Evolutionary conservation across 257 asterid species (phyloP), one percentile per base, ranked within the genome.

Genomic region (Salvia splendens): DNA sequence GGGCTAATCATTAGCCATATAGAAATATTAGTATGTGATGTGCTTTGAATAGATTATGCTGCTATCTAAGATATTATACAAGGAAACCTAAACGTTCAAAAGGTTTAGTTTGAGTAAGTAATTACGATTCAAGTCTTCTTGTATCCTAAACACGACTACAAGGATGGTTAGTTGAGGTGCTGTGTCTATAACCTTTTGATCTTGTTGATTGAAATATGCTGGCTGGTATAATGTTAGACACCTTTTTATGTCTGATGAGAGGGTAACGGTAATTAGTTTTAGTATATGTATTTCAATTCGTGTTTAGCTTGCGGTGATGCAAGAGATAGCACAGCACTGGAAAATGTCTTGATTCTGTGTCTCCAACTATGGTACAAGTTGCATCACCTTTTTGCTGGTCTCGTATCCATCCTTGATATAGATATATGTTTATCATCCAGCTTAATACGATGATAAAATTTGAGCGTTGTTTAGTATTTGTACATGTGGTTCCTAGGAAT

Each of bases 11-110:
- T 65, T 15, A 11, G 28, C 43, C 10, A 38, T 53, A 32, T 50
- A 32, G 11, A 1, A 61, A 32, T 12, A 40, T 40, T 16, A 24
- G 61, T 35, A 40, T 3, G 7, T 32, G 74, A 10, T 56, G 20
- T 68, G 58, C 50, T 62, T n/a, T 16, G 41, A 42, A 63, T 63
- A 33, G 49, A 30, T 52, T 62, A 45, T 62, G 50, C 4, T 41
- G 28, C 20, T 17, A 33, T 53, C 58, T 12, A 60, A 55, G 40
- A 20, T 53, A 64, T 47, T 17, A 5, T 63, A 53, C 16, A 64
- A 61, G 64, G 64, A 43, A 45, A 32, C 41, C 51, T 58, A 35
- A 47, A 61, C 48, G 20, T 8, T 10, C 52, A 54, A 50, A 47
- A 60, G 43, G 70, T 15, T 52, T 41, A 6, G 24, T 49, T 35